A percentile compares a stretch with the other conserved stretches of the same genome.
Evolutionary conservation across 202 grass and related monocot genomes (phyloP).

Genomic region (Bolboschoenoplectus hybrid): DNA sequence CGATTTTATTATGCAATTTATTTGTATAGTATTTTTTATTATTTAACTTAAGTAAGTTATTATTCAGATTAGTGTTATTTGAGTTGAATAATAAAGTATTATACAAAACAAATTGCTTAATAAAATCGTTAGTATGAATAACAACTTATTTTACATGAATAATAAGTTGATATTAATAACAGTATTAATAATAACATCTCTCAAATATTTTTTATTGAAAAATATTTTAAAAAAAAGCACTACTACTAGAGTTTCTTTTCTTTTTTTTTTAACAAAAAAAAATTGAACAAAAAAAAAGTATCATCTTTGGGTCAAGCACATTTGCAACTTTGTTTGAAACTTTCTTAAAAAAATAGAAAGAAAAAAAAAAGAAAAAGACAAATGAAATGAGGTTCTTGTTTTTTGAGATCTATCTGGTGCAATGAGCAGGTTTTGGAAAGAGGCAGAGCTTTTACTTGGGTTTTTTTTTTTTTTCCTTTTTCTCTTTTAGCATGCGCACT

Average conservation of each 20-base stretch:
- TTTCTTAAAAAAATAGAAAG: conserved; percentile 6
- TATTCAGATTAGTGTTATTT: no score
- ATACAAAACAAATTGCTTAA: no score
- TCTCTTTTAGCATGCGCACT: conserved; percentile 37
- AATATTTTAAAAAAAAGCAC: neutral
- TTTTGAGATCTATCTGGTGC: conserved; percentile 35
- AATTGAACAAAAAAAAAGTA: neutral
- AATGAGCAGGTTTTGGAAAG: conserved; percentile 39
- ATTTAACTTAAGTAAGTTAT: no score
- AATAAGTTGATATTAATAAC: no score
- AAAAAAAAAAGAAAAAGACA: neutral
- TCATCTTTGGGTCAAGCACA: neutral
- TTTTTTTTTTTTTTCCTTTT: neutral
- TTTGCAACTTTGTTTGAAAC: neutral
- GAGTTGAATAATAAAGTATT: no score
- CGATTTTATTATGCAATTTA: no score
- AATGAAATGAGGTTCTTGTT: neutral
- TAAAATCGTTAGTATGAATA: no score
- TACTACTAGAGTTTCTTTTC: neutral
- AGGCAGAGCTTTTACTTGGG: conserved; percentile 31
- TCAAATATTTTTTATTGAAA: neutral
- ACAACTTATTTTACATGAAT: no score
- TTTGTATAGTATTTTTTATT: no score
- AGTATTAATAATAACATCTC: no score
- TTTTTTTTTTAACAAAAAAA: neutral